Evolutionary conservation across 176 grass and related monocot genomes (phyloP).

Genomic region (Aegilops longissima): DNA sequence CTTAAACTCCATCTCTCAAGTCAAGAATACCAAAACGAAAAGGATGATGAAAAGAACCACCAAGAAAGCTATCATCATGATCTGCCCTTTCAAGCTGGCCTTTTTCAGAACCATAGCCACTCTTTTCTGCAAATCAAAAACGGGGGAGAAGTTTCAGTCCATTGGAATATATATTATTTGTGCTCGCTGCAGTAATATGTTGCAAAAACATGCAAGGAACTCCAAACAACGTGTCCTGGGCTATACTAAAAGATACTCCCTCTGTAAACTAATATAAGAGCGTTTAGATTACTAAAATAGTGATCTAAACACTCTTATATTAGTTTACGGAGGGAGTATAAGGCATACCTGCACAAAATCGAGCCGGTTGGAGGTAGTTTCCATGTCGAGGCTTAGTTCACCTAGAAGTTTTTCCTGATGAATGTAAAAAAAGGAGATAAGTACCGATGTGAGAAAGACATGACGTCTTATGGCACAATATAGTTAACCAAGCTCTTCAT

Average conservation of each 20-base stretch:
- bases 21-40: slow-evolving; percentile 91
- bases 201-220: not conserved
- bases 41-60: slow-evolving; percentile 89
- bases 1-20: slow-evolving; percentile 25
- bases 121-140: slow-evolving; percentile 61
- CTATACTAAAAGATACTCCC: not conserved
- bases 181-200: not conserved
- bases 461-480: not conserved
- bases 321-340: not conserved
- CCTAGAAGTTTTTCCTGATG: slow-evolving; percentile 81
- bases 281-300: too few relatives aligned
- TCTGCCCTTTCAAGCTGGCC: slow-evolving; percentile 70
- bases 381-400: slow-evolving; percentile 88
- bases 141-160: not conserved
- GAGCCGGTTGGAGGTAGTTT: slow-evolving; percentile 83
- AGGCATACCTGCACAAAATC: slow-evolving; percentile 81
- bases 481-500: not conserved
- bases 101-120: slow-evolving; percentile 98
- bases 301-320: too few relatives aligned
- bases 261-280: too few relatives aligned
- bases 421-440: not conserved
- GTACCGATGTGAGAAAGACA: not conserved
- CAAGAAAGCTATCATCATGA: slow-evolving; percentile 84
- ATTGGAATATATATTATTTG: not conserved
- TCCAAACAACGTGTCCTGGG: not conserved